phyloP scores from a whole-genome alignment of 1,284 basidiomycete species.

The Boletus sp. region DNA sequence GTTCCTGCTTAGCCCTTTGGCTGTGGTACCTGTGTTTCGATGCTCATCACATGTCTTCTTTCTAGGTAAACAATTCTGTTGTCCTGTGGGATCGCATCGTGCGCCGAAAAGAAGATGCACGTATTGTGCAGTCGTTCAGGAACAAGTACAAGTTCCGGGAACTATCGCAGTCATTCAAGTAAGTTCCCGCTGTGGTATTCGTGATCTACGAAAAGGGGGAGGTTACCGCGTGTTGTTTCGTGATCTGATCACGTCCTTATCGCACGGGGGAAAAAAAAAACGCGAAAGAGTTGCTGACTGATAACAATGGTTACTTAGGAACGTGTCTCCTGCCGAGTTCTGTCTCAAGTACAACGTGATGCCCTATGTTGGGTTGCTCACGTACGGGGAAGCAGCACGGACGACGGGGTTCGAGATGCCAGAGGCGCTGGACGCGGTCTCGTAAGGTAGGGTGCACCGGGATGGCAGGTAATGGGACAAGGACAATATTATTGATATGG shows the following conservation, averaged over 20 bases:
- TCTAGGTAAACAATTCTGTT: constrained; percentile 73
- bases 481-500: constrained; percentile 12
- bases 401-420: constrained; percentile 57
- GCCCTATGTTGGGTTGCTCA: constrained; percentile 81
- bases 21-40: constrained; percentile 7
- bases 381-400: constrained; percentile 69
- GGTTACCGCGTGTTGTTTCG: constrained; percentile 21
- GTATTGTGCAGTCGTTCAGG: constrained; percentile 48
- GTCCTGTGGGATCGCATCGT: constrained; percentile 92
- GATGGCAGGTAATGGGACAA: constrained; percentile 1
- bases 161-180: constrained; percentile 75
- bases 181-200: constrained; percentile 33
- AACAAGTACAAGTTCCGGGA: constrained; percentile 88
- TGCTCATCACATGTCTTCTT: constrained; percentile 13
- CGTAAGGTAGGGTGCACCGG: constrained; percentile 12
- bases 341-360: constrained; percentile 85
- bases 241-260: constrained; percentile 22
- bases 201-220: constrained; percentile 11
- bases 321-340: constrained; percentile 64
- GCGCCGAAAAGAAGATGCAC: constrained; percentile 69
- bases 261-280: constrained; percentile 5
- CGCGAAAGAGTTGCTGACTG: constrained; percentile 4
- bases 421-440: constrained; percentile 36
- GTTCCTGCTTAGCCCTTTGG: constrained; percentile 5
- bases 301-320: constrained; percentile 41